phyloP scores from a whole-genome alignment of 2,329 filamentous ascomycete species.

The Onygena corvina region DNA sequence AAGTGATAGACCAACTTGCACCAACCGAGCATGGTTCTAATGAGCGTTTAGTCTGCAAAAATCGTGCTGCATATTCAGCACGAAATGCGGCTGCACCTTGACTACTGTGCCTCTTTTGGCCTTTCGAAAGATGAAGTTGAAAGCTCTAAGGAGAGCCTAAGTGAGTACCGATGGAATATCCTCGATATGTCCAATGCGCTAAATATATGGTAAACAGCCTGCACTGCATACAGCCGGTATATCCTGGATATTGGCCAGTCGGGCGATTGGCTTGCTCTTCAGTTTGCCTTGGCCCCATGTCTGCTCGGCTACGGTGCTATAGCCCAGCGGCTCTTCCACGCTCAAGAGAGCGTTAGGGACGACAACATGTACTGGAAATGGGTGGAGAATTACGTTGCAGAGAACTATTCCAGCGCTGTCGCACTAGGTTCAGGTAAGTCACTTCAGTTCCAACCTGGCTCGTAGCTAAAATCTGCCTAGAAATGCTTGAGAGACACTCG shows the following conservation, averaged over 20 bases:
- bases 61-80: slow-evolving; percentile 65
- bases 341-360: slow-evolving; percentile 47
- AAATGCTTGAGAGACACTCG: slow-evolving; percentile 63
- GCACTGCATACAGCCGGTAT: slow-evolving; percentile 71
- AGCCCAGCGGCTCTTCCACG: slow-evolving; percentile 55
- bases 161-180: slow-evolving; percentile 29
- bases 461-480: slow-evolving; percentile 31
- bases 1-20: slow-evolving; percentile 18
- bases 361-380: slow-evolving; percentile 75
- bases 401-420: slow-evolving; percentile 66
- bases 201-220: slow-evolving; percentile 42
- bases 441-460: slow-evolving; percentile 7
- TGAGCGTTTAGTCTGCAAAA: slow-evolving; percentile 43
- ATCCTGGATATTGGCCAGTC: slow-evolving; percentile 80
- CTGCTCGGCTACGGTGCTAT: slow-evolving; percentile 79
- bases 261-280: slow-evolving; percentile 76
- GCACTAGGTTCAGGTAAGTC: slow-evolving; percentile 53
- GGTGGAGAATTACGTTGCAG: slow-evolving; percentile 78
- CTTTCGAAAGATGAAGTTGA: slow-evolving; percentile 63
- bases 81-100: slow-evolving; percentile 70
- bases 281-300: slow-evolving; percentile 74
- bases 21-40: neutral
- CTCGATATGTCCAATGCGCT: neutral
- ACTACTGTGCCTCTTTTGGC: slow-evolving; percentile 72
- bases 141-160: slow-evolving; percentile 59